Percentiles rank a stretch among this genome's conserved stretches.
phyloP scores from a whole-genome alignment of 805 yeast genomes.

The Wickerhamomyces xylosicus region DNA sequence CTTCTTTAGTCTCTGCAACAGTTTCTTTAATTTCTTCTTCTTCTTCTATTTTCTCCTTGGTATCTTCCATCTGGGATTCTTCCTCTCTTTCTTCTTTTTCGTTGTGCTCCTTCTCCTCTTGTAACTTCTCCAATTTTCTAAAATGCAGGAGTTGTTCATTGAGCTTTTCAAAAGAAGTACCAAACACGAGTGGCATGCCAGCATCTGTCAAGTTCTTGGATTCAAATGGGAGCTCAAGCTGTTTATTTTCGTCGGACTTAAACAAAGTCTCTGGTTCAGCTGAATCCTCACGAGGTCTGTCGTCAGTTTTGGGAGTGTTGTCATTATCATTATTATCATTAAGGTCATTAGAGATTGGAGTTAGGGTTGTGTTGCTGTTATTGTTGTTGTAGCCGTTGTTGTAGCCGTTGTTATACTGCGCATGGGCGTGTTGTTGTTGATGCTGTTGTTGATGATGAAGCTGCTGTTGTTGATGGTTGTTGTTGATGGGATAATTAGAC shows the following conservation, averaged over 20 bases:
- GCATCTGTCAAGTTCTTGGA: background rate
- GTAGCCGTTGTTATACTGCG: background rate
- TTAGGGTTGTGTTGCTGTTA: background rate
- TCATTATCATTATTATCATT: background rate
- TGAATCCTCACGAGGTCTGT: too few relatives aligned
- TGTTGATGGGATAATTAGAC: background rate
- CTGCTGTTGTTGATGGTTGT: background rate
- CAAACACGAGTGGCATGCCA: slow-evolving; percentile 6
- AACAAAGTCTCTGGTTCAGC: too few relatives aligned
- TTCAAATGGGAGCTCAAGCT: background rate
- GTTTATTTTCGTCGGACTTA: too few relatives aligned
- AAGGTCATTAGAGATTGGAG: background rate
- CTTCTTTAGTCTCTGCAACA: background rate
- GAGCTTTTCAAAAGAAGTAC: slow-evolving; percentile 5
- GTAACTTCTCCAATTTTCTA: background rate
- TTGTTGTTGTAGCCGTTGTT: background rate
- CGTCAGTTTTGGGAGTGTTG: background rate
- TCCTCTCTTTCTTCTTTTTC: slow-evolving; percentile 9
- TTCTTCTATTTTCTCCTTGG: slow-evolving; percentile 10
- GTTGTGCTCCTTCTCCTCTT: slow-evolving; percentile 1
- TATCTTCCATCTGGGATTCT: background rate
- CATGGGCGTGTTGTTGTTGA: too few relatives aligned
- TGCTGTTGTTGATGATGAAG: background rate
- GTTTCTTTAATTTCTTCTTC: slow-evolving; percentile 3
- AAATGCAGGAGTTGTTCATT: slow-evolving; percentile 5